A percentile compares a stretch with the other conserved stretches of the same genome.
These are phyloP conservation scores for Elsinoe perseae DNA, from an alignment of 2,329 filamentous ascomycete genomes.

Conservation along the genomic window DNA sequence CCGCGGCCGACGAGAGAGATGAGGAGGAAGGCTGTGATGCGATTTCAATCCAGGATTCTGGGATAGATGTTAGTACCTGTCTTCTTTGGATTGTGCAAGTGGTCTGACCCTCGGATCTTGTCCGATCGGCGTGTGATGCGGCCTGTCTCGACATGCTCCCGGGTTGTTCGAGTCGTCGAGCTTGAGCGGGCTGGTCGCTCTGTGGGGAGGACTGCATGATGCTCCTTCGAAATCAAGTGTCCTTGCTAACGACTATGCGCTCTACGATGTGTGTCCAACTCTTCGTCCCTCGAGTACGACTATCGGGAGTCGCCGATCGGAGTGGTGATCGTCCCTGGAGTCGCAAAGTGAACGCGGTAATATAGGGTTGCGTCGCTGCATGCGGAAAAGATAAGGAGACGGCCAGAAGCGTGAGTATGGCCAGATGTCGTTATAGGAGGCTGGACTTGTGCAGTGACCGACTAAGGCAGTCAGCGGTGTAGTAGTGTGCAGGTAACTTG, in stretches of 20 bases:
- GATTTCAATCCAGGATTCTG: slow-evolving; percentile 96
- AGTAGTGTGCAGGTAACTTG: slow-evolving; percentile 7
- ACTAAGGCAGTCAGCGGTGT: slow-evolving; percentile 12
- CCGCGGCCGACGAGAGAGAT: slow-evolving; percentile 72
- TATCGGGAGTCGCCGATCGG: slow-evolving; percentile 3
- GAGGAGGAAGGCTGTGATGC: slow-evolving; percentile 89
- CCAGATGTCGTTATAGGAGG: slow-evolving; percentile 12
- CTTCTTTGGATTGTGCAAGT: background rate
- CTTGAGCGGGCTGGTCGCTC: background rate
- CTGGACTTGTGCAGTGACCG: background rate
- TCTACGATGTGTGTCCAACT: background rate
- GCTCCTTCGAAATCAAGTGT: background rate
- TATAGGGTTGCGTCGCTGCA: background rate
- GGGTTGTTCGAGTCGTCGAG: background rate
- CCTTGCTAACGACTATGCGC: background rate
- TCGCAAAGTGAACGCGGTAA: background rate
- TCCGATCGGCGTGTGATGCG: slow-evolving; percentile 11
- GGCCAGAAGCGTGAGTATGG: background rate
- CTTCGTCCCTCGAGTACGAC: background rate
- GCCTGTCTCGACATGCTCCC: background rate
- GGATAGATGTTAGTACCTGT: slow-evolving; percentile 8
- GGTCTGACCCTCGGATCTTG: slow-evolving; percentile 18
- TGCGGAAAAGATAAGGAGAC: background rate
- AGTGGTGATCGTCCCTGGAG: background rate
- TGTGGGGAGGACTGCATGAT: slow-evolving; percentile 12